These are phyloP conservation scores for Fraxinus paxiana DNA, from an alignment of 305 asterid species.

Conservation along the genomic window DNA sequence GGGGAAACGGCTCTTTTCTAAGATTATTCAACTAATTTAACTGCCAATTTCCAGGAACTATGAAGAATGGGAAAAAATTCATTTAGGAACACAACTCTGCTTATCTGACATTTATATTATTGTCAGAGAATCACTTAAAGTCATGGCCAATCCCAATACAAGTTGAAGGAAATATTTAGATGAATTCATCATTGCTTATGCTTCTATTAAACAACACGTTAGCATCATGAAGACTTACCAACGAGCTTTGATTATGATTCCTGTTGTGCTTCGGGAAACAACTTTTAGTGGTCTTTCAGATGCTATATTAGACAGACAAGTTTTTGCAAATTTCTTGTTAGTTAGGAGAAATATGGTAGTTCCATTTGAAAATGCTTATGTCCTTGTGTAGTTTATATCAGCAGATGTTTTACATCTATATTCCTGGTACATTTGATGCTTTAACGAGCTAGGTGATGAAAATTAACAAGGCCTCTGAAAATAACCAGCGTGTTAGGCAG, in stretches of 20 bases:
- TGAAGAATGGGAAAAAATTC: background rate
- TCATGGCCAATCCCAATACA: background rate
- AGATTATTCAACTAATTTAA: background rate
- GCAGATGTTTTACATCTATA: background rate
- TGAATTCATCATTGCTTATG: background rate
- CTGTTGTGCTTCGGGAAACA: slow-evolving; percentile 1
- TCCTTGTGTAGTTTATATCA: background rate
- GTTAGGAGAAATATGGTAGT: background rate
- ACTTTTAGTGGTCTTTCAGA: background rate
- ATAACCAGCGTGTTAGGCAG: background rate
- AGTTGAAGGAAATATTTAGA: background rate
- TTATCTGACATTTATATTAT: background rate
- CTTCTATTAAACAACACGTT: background rate
- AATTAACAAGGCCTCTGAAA: background rate
- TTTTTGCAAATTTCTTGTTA: background rate
- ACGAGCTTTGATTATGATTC: background rate
- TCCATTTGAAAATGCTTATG: background rate
- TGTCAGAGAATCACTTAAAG: background rate
- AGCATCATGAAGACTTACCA: background rate
- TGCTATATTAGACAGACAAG: background rate
- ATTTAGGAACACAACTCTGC: background rate
- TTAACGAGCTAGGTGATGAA: background rate
- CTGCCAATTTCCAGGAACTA: background rate
- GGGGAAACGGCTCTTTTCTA: background rate
- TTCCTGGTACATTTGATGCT: background rate